phyloP scores from a whole-genome alignment of 1,284 basidiomycete genomes.

The Sporisorium sorghi region DNA sequence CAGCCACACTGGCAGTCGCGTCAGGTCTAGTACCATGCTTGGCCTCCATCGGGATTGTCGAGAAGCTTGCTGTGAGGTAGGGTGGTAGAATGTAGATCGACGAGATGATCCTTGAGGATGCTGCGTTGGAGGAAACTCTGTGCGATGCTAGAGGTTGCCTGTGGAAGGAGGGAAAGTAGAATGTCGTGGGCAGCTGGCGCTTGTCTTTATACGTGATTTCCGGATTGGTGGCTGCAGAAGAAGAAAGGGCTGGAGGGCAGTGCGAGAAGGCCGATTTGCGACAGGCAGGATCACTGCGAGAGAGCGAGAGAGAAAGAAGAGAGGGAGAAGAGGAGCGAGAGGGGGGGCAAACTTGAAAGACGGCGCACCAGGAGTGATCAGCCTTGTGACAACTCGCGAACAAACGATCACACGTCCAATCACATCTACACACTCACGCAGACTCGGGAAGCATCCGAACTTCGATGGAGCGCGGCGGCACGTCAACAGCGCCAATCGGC shows the following conservation, averaged over 20 bases:
- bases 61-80: background rate
- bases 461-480: background rate
- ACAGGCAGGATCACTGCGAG: background rate
- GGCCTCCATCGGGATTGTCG: background rate
- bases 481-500: too few species aligned
- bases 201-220: background rate
- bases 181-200: background rate
- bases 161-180: background rate
- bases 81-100: background rate
- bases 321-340: background rate
- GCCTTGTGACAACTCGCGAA: conserved; percentile 10
- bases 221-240: background rate
- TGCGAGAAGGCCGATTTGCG: conserved; percentile 1
- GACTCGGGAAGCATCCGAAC: background rate
- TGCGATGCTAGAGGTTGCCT: background rate
- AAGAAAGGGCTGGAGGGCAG: background rate
- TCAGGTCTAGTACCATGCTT: background rate
- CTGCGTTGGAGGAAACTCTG: background rate
- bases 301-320: background rate
- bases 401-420: background rate
- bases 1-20: background rate
- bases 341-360: background rate
- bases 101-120: background rate
- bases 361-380: conserved; percentile 1
- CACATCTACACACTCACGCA: background rate